Evolutionary conservation across 257 asterid genomes (phyloP), one percentile per base, ranked within the genome.

Genomic region (Forsythia viridissima): DNA sequence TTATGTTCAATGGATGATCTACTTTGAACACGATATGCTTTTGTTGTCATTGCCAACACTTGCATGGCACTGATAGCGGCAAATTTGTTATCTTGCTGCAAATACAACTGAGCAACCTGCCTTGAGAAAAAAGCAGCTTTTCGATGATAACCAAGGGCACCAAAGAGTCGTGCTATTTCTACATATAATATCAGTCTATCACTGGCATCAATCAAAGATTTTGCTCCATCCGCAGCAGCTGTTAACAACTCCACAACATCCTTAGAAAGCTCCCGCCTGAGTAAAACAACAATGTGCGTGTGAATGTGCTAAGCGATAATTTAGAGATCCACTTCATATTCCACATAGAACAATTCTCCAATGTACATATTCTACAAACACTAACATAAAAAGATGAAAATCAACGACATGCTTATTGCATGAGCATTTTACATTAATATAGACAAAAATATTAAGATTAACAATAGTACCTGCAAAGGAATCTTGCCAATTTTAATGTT

Each of bases 51-150:
- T 44, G 99, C 98, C 91, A 95, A 85, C 77, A 95, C 98, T 91
- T 95, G 99, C 97, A 93, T 89, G 70, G 99, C 98, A 76, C 99
- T 93, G 73, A 91, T 95, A 66, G 99, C 99, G 68, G 99, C 97
- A 84, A 89, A 83, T 83, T 94, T 91, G 80, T 90, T 92, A 80
- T 93, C 98, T 85, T 95, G 99, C 81, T 93, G 99, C 91, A 92
- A 89, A 88, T 95, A 95, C 84, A 95, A 86, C 87, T 92, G 99
- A 80, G 99, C 97, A 82, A 95, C 98, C 91, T 87, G 99, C 87
- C 99, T 87, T 44, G 97, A 95, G 92, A 95, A 95, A 84, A 95
- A 95, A 74, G 99, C 99, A 88, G 99, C 97, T 86, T 95, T 95
- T 59, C 99, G 91, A 77, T 90, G 97, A 84, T 95, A 95, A 79